Evolutionary conservation across 2,329 filamentous ascomycete species (phyloP), one percentile per base, ranked within the genome.

Genomic region (Aspergillus arachidicola): DNA sequence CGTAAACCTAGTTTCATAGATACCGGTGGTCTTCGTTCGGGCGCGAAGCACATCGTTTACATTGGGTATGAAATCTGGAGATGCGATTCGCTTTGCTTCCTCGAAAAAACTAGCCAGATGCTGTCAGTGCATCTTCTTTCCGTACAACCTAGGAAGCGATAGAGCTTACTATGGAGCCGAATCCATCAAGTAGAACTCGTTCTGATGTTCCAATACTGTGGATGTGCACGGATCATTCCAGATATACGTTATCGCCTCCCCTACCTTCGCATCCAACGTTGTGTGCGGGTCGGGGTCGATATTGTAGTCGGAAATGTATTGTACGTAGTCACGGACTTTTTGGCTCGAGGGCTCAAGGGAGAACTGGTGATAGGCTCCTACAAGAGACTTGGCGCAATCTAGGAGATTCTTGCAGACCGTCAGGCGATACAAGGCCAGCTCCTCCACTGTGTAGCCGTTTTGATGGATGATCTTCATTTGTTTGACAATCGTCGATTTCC

Each of bases 401-500:
- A 98, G 87, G 64, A 99, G 85, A 78, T 99, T 99, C 82, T 99
- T 99, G 84, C 96, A 99, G 64, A 99, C 93, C 38, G 95, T 98
- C 66, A 96, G 88, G 64, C 95, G 91, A 82, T 98, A 98, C 76
- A 97, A 90, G 73, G 91, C 91, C 57, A 98, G 85, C 80, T 99
- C 95, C 73, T 98, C 94, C 70, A 93, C 89, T 12, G 92, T 94
- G 80, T 99, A 99, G 65, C 95, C 95, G 81, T 97, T 97, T 73
- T 98, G 91, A 76, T 99, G 95, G 75, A 99, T 98, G 72, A 99
- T 99, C 82, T 98, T 99, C 95, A 99, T 99, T 85, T 99, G 95
- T 81, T 99, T 99, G 71, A 99, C 95, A 73, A 99, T 98, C 11
- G 95, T 99, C 63, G 95, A 98, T 82, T 99, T 99, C 71, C 95